phyloP scores from a whole-genome alignment of 179 eudicot species.

The Nepenthes alata region DNA sequence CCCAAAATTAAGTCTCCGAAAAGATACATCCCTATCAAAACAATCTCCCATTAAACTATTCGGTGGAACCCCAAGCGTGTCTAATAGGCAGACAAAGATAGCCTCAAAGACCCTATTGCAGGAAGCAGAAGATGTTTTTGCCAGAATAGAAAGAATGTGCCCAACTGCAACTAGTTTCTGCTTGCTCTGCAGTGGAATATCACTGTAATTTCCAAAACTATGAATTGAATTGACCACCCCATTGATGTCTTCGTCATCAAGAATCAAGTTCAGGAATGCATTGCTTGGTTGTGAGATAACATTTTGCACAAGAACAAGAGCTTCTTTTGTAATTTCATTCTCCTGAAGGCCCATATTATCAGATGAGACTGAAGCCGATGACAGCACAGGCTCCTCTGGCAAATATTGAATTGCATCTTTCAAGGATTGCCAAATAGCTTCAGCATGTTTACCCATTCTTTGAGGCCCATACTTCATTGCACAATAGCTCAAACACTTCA shows the following conservation, averaged over 20 bases:
- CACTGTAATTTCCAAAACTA: constrained; percentile 24
- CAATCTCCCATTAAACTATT: constrained; percentile 14
- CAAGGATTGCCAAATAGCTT: constrained; percentile 56
- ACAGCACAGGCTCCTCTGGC: constrained; percentile 19
- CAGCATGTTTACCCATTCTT: constrained; percentile 55
- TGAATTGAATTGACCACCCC: constrained; percentile 25
- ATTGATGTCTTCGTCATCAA: constrained; percentile 52
- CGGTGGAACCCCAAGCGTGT: constrained; percentile 34
- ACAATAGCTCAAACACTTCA: constrained; percentile 72
- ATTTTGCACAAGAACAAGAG: constrained; percentile 58
- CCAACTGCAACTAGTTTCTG: constrained; percentile 57
- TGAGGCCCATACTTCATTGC: constrained; percentile 52
- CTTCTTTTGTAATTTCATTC: constrained; percentile 53
- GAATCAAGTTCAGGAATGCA: constrained; percentile 38
- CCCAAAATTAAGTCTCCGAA: constrained; percentile 33
- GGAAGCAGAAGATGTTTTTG: constrained; percentile 42
- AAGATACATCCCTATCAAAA: constrained; percentile 16
- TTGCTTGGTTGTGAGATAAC: constrained; percentile 31
- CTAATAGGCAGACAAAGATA: constrained; percentile 36
- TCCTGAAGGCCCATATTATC: constrained; percentile 36
- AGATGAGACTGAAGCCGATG: constrained; percentile 17
- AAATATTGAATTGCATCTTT: constrained; percentile 39
- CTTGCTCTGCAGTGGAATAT: constrained; percentile 28
- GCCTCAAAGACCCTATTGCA: constrained; percentile 62
- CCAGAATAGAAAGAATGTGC: constrained; percentile 38